Evolutionary conservation across 257 asterid genomes (phyloP), one percentile per base, ranked within the genome.

Genomic region (Petrea volubilis): DNA sequence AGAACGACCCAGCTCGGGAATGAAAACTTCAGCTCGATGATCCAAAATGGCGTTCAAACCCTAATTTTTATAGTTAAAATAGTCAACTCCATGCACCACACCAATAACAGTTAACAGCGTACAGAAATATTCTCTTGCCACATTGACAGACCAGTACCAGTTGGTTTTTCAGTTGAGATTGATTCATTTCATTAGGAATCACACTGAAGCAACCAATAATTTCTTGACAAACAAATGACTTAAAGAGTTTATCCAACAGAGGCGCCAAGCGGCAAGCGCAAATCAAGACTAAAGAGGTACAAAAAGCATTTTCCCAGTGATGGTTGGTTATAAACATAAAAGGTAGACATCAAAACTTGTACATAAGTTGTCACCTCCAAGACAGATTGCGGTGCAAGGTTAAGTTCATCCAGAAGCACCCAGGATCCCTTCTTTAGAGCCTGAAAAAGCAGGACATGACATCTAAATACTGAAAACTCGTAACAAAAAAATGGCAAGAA

Each of bases 371-470:
- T 57, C 71, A 87, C 99, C 99, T 94, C 99, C 81, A 94, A 84
- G 59, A 94, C 99, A 60, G 99, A 88, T 60, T 94, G 99, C n/a
- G 99, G 95, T 12, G 99, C 99, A 74, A 94, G 98, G 82, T 94
- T 94, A 70, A 94, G 93, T 82, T 94, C 99, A 83, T 94, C 99
- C 69, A 94, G 86, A 71, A 92, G 82, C 76, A 94, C 98, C 99
- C 99, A 94, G 20, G 95, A 86, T 60, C 99, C 99, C 63, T 84
- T 79, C 83, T 94, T 94, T 44, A 94, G 78, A 76, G 99, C 99
- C 99, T 94, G 87, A 74, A 53, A 73, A 53, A 76, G 52, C 73
- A 47, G 65, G 27, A 66, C 41, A 72, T 43, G 52, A 57, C 46
- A 66, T 72, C 40, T 66, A 58, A 73, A 23, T 18, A 72, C 50